Base-by-base conservation (phyloP, 1,139 yeast genomes). In the Fermentozyma sake region DNA sequence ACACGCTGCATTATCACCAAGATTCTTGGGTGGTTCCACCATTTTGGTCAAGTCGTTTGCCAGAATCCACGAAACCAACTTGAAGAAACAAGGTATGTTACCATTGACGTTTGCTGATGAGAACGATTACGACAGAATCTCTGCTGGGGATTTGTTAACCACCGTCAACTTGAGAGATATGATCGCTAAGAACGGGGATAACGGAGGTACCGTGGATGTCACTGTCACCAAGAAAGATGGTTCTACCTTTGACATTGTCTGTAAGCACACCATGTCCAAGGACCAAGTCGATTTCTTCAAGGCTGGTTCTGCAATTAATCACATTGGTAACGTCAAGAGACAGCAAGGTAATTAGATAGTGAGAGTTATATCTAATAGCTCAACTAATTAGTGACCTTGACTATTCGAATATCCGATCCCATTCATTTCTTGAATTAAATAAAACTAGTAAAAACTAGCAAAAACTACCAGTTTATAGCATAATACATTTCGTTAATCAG, bases 291-390 rank as follows among this genome's bases (percentile, higher is more conserved):
- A 84, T 41, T 91, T 91, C 63, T 91, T 89, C 75, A 87, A 80
- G 60, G 96, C 96, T 25, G 98, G 98, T 32, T 84, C 95, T 32
- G 98, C 98, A 23, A 86, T 91, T 51, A 89, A 89, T 60, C 76
- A 78, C 61, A 91, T 91, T 53, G 96, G 96, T 44, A 72, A 79
- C 53, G 57, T 69, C 36, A 70, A 60, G 46, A 64, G 56, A 44
- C 55, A 50, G 42, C 44, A 40, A 28, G 20, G n/a, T n/a, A n/a
- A n/a, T n/a, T n/a, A n/a, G n/a, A n/a, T n/a, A n/a, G n/a, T n/a
- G n/a, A n/a, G n/a, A n/a, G n/a, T n/a, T n/a, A n/a, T n/a, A n/a
- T n/a, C n/a, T n/a, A n/a, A n/a, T n/a, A n/a, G n/a, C n/a, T n/a
- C n/a, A n/a, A n/a, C n/a, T n/a, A n/a, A n/a, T n/a, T n/a, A n/a